These are phyloP conservation scores for Cyclotella cryptica DNA, from an alignment of 108 stramenopile genomes.

Conservation along the genomic window DNA sequence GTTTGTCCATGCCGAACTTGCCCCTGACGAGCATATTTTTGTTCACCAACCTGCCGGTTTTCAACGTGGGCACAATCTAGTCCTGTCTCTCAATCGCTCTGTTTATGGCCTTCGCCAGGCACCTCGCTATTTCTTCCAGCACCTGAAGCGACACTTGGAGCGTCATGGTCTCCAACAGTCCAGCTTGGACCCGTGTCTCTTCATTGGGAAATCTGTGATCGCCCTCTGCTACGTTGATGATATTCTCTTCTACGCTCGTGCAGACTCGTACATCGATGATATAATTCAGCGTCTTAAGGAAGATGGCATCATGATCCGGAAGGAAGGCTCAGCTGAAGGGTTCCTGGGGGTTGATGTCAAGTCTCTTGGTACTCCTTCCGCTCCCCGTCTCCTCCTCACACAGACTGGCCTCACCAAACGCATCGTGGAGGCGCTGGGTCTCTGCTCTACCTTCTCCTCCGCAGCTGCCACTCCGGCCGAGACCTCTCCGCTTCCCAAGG, in stretches of 20 bases:
- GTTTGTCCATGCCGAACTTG: constrained; percentile 53
- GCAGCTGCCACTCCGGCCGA: neutral
- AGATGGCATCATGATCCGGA: neutral
- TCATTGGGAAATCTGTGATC: constrained; percentile 23
- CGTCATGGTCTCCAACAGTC: constrained; percentile 50
- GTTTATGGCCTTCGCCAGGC: constrained; percentile 10
- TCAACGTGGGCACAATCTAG: neutral
- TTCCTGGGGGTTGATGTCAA: constrained; percentile 56
- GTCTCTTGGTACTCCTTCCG: constrained; percentile 4
- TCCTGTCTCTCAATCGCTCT: neutral
- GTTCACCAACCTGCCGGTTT: too few species aligned
- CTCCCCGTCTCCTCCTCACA: constrained; percentile 21
- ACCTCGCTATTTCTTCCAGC: constrained; percentile 51
- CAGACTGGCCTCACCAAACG: constrained; percentile 41
- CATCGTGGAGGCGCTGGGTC: neutral
- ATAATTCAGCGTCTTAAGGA: neutral
- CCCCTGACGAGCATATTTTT: neutral
- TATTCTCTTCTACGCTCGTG: neutral
- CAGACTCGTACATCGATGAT: neutral
- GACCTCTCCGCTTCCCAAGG: constrained; percentile 11
- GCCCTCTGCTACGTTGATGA: constrained; percentile 13
- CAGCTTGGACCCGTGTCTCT: constrained; percentile 56
- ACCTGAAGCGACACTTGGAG: constrained; percentile 33
- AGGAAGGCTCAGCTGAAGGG: neutral
- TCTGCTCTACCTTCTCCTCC: neutral